These are phyloP conservation scores for Pleomassaria siparia DNA, from an alignment of 2,329 filamentous ascomycete species.

Conservation along the genomic window DNA sequence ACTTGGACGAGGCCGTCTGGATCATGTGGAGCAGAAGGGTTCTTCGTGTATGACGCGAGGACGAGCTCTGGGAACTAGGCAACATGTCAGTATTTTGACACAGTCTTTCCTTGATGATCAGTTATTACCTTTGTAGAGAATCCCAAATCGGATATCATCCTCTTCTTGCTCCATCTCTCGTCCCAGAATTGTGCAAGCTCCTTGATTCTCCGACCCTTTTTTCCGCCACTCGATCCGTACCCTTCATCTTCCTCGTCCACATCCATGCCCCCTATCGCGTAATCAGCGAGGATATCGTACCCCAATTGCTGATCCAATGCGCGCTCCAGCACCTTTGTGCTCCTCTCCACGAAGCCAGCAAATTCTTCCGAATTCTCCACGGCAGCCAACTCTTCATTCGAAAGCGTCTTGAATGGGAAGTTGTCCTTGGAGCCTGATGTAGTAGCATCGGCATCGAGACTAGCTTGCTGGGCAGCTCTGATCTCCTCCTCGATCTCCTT, in stretches of 20 bases:
- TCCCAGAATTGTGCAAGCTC: slow-evolving; percentile 94
- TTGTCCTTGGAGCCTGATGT: slow-evolving; percentile 53
- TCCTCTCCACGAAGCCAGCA: slow-evolving; percentile 90
- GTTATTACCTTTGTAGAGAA: slow-evolving; percentile 78
- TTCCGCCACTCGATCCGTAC: slow-evolving; percentile 68
- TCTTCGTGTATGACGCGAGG: slow-evolving; percentile 95
- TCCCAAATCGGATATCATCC: slow-evolving; percentile 93
- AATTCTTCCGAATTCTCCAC: slow-evolving; percentile 93
- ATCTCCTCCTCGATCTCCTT: slow-evolving; percentile 93
- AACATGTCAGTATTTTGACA: slow-evolving; percentile 18
- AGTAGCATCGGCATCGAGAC: slow-evolving; percentile 36
- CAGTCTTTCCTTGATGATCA: background rate
- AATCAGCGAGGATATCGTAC: slow-evolving; percentile 94
- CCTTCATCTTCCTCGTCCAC: slow-evolving; percentile 82
- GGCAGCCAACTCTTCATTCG: slow-evolving; percentile 81
- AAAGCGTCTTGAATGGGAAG: slow-evolving; percentile 79
- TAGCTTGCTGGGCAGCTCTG: slow-evolving; percentile 60
- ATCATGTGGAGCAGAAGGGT: slow-evolving; percentile 89
- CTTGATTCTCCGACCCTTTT: slow-evolving; percentile 74
- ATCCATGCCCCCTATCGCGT: slow-evolving; percentile 74
- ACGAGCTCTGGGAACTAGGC: slow-evolving; percentile 80
- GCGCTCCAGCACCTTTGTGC: slow-evolving; percentile 94
- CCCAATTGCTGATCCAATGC: slow-evolving; percentile 92
- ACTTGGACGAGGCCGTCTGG: slow-evolving; percentile 92
- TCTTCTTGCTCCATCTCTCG: slow-evolving; percentile 93